Base-by-base conservation (phyloP, 441 rosid genomes). In the Omphalea diandra region DNA sequence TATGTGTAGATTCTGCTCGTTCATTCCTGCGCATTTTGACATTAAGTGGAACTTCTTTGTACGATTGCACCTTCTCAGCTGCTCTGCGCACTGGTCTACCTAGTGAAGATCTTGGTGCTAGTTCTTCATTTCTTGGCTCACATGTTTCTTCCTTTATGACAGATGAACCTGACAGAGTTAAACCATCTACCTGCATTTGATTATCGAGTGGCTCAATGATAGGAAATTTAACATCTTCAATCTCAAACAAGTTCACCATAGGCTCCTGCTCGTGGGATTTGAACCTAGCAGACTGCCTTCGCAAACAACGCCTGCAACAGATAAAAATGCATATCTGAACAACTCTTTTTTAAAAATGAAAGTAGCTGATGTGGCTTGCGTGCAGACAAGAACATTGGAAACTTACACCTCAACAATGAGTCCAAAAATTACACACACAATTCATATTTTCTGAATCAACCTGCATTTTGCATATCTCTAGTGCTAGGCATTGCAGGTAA, bases 31-130 rank as follows among this genome's bases (percentile, higher is more conserved):
- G 74, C 84, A 92, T 81, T 76, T 87, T 88, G 54, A 77, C 59
- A 56, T 78, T 83, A 54, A 88, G 27, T 0, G 90, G 86, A 65
- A 60, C 60, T 71, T 92, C 90, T 77, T 81, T 87, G 82, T 88
- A 88, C 38, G 90, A 84, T 24, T 84, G 80, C 60, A 90, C 90
- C 78, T 72, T 93, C 83, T 77, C 87, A 8, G 68, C 84, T 41
- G 90, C 92, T 80, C 73, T 85, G 41, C 87, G 90, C 20, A 67
- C 59, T 10, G 90, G 84, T 77, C 92, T 81, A 63, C 86, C 90
- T 0, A 87, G 27, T 14, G 96, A 88, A 43, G 84, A 62, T 79
- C 86, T 85, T 54, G 20, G 73, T 7, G 67, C 9, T 35, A 18
- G 68, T 31, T 54, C 69, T 58, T 67, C 77, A 32, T 63, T 70